Evolutionary conservation across 495 filamentous ascomycete genomes (phyloP), one percentile per base, ranked within the genome.

Genomic region (Tuber brumale): DNA sequence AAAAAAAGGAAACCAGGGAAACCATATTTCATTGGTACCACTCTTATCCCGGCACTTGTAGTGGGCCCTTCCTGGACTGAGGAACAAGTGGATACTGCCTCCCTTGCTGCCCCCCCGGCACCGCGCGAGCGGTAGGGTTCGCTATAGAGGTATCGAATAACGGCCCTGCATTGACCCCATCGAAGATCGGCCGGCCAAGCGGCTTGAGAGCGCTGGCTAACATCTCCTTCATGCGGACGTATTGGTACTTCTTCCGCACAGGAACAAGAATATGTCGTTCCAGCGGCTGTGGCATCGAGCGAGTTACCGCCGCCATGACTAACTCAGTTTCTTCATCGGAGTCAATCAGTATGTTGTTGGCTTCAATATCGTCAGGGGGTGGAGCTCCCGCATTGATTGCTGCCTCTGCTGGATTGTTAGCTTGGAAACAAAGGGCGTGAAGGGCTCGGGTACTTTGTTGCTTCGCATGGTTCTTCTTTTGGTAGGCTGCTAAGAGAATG

Each of bases 381-480:
- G 95, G 94, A 12, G 93, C 94, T 82, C 95, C 95, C 77, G 94
- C 94, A 83, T 97, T 94, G 80, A 99, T 92, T 45, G 93, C 93
- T 61, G 93, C 94, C 85, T 97, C 92, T 95, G 82, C 83, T 79
- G 51, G 57, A 57, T n/a, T 69, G 74, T 85, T 80, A 84, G 84
- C 76, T 72, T 42, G 70, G 46, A 70, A 70, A 18, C 12, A 41
- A 69, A 44, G n/a, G 0, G 39, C 23, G 41, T 10, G 48, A n/a
- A n/a, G 72, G 72, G n/a, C 85, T 88, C 8, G 48, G 21, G 79
- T 88, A 94, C 92, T 96, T 83, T 97, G 95, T 85, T 95, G 92
- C 81, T 96, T 95, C 19, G 95, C 95, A 85, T 98, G 95, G 83
- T 98, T 99, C 87, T 97, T 97, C 88, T 97, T 97, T 86, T 99